Evolutionary conservation across 2,329 filamentous ascomycete species (phyloP).

Genomic region (Remersonia thermophila): DNA sequence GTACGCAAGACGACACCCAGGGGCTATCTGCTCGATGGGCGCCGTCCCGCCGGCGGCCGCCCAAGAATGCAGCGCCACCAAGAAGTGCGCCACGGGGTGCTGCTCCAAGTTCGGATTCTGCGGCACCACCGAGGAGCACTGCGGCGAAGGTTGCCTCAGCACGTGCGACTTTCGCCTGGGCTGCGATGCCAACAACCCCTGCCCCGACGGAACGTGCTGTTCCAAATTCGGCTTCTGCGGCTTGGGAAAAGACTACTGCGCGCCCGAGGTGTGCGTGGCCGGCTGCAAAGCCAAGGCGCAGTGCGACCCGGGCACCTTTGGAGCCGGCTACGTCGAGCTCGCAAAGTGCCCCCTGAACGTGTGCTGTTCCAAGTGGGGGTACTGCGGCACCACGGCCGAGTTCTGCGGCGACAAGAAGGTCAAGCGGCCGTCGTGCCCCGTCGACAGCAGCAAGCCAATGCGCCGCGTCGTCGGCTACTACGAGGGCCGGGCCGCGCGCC

Average conservation of each 20-base stretch:
- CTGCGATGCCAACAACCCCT: no score
- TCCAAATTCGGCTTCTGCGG: no score
- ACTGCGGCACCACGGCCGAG: slow-evolving; percentile 21
- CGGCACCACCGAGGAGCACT: not conserved
- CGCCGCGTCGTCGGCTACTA: not conserved
- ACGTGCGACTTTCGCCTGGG: no score
- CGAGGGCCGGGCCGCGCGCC: no score
- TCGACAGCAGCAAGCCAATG: not conserved
- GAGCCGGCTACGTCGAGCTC: slow-evolving; percentile 3
- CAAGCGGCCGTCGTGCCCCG: slow-evolving; percentile 12
- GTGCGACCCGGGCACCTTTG: slow-evolving; percentile 5
- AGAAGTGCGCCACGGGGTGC: no score
- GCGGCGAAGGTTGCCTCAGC: slow-evolving; percentile 1
- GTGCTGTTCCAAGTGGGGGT: slow-evolving; percentile 24
- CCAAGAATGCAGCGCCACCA: no score
- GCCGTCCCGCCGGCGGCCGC: no score
- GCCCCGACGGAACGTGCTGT: no score
- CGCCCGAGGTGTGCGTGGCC: no score
- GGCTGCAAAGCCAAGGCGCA: slow-evolving; percentile 4
- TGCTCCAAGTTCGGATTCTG: not conserved
- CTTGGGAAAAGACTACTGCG: no score
- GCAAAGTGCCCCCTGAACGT: slow-evolving; percentile 26
- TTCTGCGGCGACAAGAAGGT: slow-evolving; percentile 20
- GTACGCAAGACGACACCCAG: no score
- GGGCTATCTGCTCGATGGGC: no score